These are phyloP conservation scores for Vigna trinervia DNA, from an alignment of 306 rosid genomes.

Conservation along the genomic window DNA sequence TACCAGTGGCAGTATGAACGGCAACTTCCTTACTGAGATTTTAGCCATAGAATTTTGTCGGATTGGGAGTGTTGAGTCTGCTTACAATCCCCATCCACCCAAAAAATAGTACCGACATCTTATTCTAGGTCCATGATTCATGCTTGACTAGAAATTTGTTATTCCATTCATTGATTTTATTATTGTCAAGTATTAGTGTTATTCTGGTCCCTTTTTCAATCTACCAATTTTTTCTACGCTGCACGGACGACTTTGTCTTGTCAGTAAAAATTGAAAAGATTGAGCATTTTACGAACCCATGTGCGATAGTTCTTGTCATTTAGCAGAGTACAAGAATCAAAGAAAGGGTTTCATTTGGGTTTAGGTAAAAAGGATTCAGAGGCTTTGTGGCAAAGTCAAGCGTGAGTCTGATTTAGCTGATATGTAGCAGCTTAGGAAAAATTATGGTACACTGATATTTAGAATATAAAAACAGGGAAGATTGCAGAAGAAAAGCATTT, in stretches of 20 bases:
- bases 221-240: background rate
- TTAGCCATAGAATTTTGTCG: constrained; percentile 32
- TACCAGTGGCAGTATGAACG: constrained; percentile 1
- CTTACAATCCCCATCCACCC: constrained; percentile 22
- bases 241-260: background rate
- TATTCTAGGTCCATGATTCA: constrained; percentile 38
- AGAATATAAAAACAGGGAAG: too few relatives aligned
- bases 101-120: background rate
- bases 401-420: too few relatives aligned
- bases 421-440: too few relatives aligned
- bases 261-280: background rate
- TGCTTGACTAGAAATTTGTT: constrained; percentile 36
- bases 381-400: too few relatives aligned
- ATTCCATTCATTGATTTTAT: constrained; percentile 54
- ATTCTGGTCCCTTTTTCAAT: background rate
- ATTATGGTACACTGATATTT: too few relatives aligned
- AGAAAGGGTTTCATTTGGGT: background rate
- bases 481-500: too few relatives aligned
- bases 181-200: background rate
- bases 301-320: background rate
- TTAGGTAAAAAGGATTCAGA: too few relatives aligned
- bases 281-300: too few relatives aligned
- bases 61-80: constrained; percentile 31
- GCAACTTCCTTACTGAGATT: constrained; percentile 18
- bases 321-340: background rate